phyloP scores from a whole-genome alignment of 2,329 filamentous ascomycete species.

The Aurifilum marmelostoma region DNA sequence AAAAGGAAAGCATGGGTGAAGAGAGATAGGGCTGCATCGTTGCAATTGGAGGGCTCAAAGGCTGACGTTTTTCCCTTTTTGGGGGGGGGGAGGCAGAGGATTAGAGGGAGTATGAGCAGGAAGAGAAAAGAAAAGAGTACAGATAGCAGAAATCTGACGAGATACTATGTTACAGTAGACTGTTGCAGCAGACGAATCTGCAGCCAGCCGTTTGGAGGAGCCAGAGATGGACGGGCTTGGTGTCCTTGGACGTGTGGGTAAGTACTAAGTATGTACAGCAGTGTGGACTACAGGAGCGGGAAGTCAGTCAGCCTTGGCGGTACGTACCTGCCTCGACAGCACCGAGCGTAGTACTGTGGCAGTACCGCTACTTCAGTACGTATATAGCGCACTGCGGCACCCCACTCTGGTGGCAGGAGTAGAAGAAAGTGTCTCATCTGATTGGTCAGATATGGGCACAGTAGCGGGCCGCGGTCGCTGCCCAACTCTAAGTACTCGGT shows the following conservation, averaged over 20 bases:
- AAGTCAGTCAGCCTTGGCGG: not conserved
- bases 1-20: conserved; percentile 6
- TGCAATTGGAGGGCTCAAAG: conserved; percentile 22
- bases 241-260: not conserved
- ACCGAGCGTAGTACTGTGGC: not conserved
- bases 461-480: not conserved
- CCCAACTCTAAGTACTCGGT: not conserved
- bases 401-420: not conserved
- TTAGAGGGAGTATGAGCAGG: not conserved
- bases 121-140: not conserved
- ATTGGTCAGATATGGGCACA: not conserved
- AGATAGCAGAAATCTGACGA: not conserved
- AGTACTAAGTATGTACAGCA: too few species aligned
- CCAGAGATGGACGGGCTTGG: not conserved
- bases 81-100: not conserved
- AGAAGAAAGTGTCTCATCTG: not conserved
- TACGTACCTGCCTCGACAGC: too few species aligned
- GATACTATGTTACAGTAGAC: not conserved
- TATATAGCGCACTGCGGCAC: not conserved
- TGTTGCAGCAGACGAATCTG: conserved; percentile 1
- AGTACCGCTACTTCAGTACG: not conserved
- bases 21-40: conserved; percentile 30
- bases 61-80: not conserved
- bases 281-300: not conserved
- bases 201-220: conserved; percentile 1